These are phyloP conservation scores for Termitomyces sp. DNA, from an alignment of 768 basidiomycete genomes.

Conservation along the genomic window DNA sequence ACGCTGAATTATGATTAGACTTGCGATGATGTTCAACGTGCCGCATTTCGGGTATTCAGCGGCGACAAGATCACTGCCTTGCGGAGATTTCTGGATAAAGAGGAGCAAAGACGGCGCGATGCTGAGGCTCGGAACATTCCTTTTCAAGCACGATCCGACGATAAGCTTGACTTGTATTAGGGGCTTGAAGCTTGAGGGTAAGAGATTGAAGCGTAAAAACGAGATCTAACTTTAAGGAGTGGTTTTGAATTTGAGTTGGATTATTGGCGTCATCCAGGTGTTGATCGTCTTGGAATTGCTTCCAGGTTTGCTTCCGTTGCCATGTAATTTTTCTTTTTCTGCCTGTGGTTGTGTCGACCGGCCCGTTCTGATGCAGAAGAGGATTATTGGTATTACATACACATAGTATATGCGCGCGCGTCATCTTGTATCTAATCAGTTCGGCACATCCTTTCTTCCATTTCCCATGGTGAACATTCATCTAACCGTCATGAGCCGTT, in stretches of 20 bases:
- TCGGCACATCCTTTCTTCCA: background rate
- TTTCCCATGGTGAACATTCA: slow-evolving; percentile 8
- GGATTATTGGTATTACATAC: background rate
- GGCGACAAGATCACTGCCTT: slow-evolving; percentile 60
- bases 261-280: too few species aligned
- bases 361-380: background rate
- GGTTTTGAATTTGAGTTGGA: background rate
- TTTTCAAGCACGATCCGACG: slow-evolving; percentile 56
- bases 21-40: slow-evolving; percentile 58
- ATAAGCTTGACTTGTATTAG: slow-evolving; percentile 58
- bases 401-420: background rate
- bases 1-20: slow-evolving; percentile 32
- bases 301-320: slow-evolving; percentile 4
- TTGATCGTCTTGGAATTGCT: background rate
- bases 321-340: background rate
- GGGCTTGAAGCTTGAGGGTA: background rate
- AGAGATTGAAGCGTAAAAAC: background rate
- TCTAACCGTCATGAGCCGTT: background rate
- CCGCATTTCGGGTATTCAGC: slow-evolving; percentile 76
- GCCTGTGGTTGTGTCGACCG: background rate
- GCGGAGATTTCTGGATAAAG: slow-evolving; percentile 67
- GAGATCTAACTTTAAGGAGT: background rate
- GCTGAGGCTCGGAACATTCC: slow-evolving; percentile 56
- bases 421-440: background rate
- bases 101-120: slow-evolving; percentile 48